Base-by-base conservation (phyloP, 495 filamentous ascomycete species). In the Daldinia grandis region DNA sequence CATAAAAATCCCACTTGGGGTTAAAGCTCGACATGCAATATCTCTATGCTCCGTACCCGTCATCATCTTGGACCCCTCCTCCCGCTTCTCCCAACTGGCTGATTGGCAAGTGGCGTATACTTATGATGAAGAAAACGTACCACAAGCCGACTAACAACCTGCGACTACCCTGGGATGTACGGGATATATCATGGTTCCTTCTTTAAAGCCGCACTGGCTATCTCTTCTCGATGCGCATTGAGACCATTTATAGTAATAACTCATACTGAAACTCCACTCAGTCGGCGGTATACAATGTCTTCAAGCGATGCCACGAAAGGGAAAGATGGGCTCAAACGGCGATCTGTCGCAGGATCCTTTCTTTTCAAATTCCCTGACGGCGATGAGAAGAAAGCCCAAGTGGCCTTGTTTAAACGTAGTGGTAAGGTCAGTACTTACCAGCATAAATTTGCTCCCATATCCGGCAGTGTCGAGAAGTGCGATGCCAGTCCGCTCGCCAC, bases 331-430 rank as follows among this genome's bases (percentile, higher is more conserved):
- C 47, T 75, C 7, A 71, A 82, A 65, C 81, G 81, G 53, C 80
- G 82, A 64, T 79, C 79, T 0, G 83, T 90, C 7, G 84, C 87
- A 1, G 87, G 86, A 3, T 85, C 80, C 0, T 89, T 89, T 62
- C 81, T 90, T 65, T 85, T 88, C 76, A 81, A 80, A 37, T 55
- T 77, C 9, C 73, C 79, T 0, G 60, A 76, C 8, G 74, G 64
- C 4, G 71, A 73, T 12, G 64, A 69, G 7, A 74, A 56, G 5
- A 68, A 76, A 31, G 80, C 82, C 0, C 66, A 69, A 5, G 83
- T 90, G n/a, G 88, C 87, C 1, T 78, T 90, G 2, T 90, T 90
- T 63, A 76, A 78, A 44, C 83, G 88, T 9, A 89, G 87, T 67
- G 80, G 77, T 10, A 82, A 86, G 66, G 87, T 89, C 8, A 78